Evolutionary conservation across 2,329 filamentous ascomycete genomes (phyloP).

Genomic region (Verticillium dahliae): DNA sequence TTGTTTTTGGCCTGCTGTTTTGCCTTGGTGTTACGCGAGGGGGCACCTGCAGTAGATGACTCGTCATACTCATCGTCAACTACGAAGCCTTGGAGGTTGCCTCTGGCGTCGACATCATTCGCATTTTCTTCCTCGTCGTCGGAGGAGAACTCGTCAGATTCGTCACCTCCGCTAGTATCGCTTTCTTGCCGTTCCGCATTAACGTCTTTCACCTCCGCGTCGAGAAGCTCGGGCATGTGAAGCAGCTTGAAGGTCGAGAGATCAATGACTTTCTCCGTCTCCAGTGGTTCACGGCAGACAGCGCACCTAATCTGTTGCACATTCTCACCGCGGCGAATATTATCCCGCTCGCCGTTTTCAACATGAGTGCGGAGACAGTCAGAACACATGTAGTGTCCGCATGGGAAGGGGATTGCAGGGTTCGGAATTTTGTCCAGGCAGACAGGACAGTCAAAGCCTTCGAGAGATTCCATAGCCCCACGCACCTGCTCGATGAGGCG

Average conservation of each 20-base stretch:
- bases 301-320: slow-evolving; percentile 59
- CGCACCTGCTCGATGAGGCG: slow-evolving; percentile 43
- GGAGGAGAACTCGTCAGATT: slow-evolving; percentile 26
- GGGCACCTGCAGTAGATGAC: slow-evolving; percentile 30
- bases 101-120: slow-evolving; percentile 18
- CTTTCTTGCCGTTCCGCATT: slow-evolving; percentile 25
- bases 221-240: slow-evolving; percentile 48
- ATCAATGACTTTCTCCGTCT: slow-evolving; percentile 65
- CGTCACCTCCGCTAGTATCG: slow-evolving; percentile 47
- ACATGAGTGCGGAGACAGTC: slow-evolving; percentile 68
- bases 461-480: slow-evolving; percentile 21
- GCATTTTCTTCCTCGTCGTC: slow-evolving; percentile 21
- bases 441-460: slow-evolving; percentile 72
- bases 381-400: slow-evolving; percentile 72
- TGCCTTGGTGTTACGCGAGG: slow-evolving; percentile 7
- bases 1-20: slow-evolving; percentile 7
- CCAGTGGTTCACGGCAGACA: slow-evolving; percentile 62
- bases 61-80: slow-evolving; percentile 14
- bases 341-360: slow-evolving; percentile 49
- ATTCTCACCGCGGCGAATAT: slow-evolving; percentile 55
- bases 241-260: slow-evolving; percentile 67
- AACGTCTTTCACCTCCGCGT: slow-evolving; percentile 24
- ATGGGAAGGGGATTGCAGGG: slow-evolving; percentile 72
- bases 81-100: slow-evolving; percentile 10
- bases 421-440: slow-evolving; percentile 73